phyloP scores from a whole-genome alignment of 2,329 filamentous ascomycete species.

The Fusarium xylarioides region DNA sequence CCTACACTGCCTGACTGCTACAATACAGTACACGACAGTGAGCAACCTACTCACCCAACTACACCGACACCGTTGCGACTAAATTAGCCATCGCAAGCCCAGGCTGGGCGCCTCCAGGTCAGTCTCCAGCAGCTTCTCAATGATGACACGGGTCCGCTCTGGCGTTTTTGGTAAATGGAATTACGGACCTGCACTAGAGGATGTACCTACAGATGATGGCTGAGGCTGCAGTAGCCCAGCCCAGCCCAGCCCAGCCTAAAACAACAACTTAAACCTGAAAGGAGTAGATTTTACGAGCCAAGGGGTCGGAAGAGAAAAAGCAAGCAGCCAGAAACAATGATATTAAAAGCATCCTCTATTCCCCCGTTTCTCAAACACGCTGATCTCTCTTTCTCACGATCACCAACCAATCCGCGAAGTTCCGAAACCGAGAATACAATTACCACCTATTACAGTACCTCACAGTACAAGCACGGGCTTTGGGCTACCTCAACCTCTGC shows the following conservation, averaged over 20 bases:
- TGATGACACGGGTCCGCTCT: conserved; percentile 30
- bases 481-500: conserved; percentile 5
- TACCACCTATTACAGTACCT: neutral
- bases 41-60: neutral
- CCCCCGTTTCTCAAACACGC: neutral
- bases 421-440: conserved; percentile 22
- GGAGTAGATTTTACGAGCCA: neutral
- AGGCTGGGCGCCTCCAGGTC: neutral
- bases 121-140: neutral
- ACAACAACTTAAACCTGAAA: neutral
- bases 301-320: conserved; percentile 6
- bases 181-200: neutral
- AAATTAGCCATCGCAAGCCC: conserved; percentile 3
- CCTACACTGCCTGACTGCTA: neutral
- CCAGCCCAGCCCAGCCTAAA: neutral
- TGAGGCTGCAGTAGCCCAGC: neutral
- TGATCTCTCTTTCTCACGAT: conserved; percentile 24
- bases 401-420: conserved; percentile 31
- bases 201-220: neutral
- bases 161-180: conserved; percentile 16
- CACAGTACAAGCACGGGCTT: conserved; percentile 4
- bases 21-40: neutral
- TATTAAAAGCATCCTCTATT: conserved; percentile 12
- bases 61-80: conserved; percentile 20
- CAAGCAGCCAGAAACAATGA: conserved; percentile 7